Conservation (phyloP, 2,329 filamentous ascomycete species). For the Akanthomyces uredinophilus region DNA sequence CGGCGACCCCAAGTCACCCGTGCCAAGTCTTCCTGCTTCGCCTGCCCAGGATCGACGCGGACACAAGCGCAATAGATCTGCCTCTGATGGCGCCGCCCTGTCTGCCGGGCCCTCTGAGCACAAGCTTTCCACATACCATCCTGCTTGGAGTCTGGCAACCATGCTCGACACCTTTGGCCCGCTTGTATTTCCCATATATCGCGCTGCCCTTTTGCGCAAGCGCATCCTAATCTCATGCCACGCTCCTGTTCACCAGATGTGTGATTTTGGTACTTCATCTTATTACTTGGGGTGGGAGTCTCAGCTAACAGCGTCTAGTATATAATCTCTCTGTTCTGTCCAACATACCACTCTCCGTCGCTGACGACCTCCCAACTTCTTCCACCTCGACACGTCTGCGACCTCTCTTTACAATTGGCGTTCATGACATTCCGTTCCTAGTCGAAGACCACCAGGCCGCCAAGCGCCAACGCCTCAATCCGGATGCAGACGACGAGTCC, state of each 20-base stretch:
- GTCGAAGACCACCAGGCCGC: slow-evolving; percentile 52
- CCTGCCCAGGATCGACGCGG: slow-evolving; percentile 32
- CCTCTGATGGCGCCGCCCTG: slow-evolving; percentile 56
- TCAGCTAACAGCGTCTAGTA: slow-evolving; percentile 47
- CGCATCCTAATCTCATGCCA: slow-evolving; percentile 82
- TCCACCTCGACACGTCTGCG: slow-evolving; percentile 62
- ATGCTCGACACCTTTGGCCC: slow-evolving; percentile 84
- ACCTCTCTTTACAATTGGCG: slow-evolving; percentile 87
- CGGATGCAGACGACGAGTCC: slow-evolving; percentile 39
- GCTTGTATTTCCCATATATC: slow-evolving; percentile 83
- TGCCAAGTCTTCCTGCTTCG: slow-evolving; percentile 37
- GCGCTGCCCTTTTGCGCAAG: slow-evolving; percentile 79
- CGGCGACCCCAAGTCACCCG: slow-evolving; percentile 37
- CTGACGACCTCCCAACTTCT: slow-evolving; percentile 60
- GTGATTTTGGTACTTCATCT: slow-evolving; percentile 71
- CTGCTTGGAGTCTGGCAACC: slow-evolving; percentile 73
- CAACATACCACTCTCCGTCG: slow-evolving; percentile 72
- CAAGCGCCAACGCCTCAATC: slow-evolving; percentile 34
- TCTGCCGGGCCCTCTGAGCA: slow-evolving; percentile 53
- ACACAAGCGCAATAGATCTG: slow-evolving; percentile 54
- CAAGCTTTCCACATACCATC: slow-evolving; percentile 71
- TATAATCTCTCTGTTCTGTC: slow-evolving; percentile 92
- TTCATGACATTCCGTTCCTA: slow-evolving; percentile 84
- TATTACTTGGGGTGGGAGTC: slow-evolving; percentile 20
- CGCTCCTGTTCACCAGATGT: slow-evolving; percentile 77